Conservation (phyloP, 495 filamentous ascomycete genomes). For the Penicillium paradoxum region DNA sequence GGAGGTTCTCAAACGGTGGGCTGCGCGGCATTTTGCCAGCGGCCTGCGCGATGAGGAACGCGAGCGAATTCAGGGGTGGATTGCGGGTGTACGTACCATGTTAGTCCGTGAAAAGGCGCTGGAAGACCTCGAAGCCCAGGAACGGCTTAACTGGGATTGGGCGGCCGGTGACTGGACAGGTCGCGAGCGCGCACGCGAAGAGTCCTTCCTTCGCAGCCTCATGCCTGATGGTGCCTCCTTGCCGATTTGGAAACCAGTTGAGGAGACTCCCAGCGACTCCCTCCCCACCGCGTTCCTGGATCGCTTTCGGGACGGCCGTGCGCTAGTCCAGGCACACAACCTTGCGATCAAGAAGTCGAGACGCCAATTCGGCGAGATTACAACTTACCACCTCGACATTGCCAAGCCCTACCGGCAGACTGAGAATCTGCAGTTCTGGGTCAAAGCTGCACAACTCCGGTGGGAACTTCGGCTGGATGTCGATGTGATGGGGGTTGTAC, state of each 20-base stretch:
- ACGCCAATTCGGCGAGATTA: conserved; percentile 86
- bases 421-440: conserved; percentile 92
- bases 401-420: conserved; percentile 89
- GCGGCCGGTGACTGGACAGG: conserved; percentile 73
- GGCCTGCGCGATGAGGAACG: conserved; percentile 74
- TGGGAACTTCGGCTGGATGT: conserved; percentile 87
- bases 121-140: conserved; percentile 66
- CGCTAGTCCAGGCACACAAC: conserved; percentile 85
- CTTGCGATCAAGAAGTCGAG: conserved; percentile 77
- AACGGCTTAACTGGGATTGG: conserved; percentile 76
- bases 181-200: conserved; percentile 70
- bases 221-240: conserved; percentile 46
- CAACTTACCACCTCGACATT: conserved; percentile 79
- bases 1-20: conserved; percentile 87
- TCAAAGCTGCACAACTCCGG: conserved; percentile 89
- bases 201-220: conserved; percentile 70
- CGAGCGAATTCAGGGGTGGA: conserved; percentile 68
- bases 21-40: conserved; percentile 77
- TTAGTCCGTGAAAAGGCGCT: conserved; percentile 67
- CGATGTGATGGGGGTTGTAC: conserved; percentile 81
- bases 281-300: conserved; percentile 74
- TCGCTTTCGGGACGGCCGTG: conserved; percentile 68
- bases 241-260: conserved; percentile 65
- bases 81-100: conserved; percentile 67
- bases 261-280: conserved; percentile 32